Base-by-base conservation (phyloP, 1,284 basidiomycete species). In the Moniliophthora roreri region DNA sequence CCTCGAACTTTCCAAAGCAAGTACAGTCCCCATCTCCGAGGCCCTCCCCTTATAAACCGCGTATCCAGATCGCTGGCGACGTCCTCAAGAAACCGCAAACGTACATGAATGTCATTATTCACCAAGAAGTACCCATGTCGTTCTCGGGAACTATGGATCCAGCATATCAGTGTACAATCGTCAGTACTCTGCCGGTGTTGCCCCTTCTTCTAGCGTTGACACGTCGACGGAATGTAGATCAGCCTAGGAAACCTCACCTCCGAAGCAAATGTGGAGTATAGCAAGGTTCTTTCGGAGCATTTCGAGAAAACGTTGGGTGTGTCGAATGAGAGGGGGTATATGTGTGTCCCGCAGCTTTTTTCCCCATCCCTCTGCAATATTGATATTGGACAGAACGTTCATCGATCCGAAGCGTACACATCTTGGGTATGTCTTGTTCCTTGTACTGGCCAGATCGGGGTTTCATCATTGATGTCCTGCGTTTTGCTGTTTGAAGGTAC, bases 121-220 rank as follows among this genome's bases (percentile, higher is more conserved):
- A 65, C 15, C 76, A 84, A 66, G 80, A 82, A 53, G 81, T 86
- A 49, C 73, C 69, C 34, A 72, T 86, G 57, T 75, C 80, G 5
- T 87, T 83, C 63, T 70, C 62, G 15, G 85, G 84, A 5, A 78
- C 77, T 8, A 79, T 85, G 48, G 85, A 86, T 15, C 86, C 85
- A 23, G 82, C 84, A 1, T 79, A 84, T 64, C 67, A 77, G 48
- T 67, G 87, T 57, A 68, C 64, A 42, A 69, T 86, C 53, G 86
- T 87, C 56, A 52, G 82, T 70, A 20, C 20, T 38, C 2, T n/a
- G 28, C 21, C 38, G 40, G 4, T 4, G 8, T 16, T 24, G 10
- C 21, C 21, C 6, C 21, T 47, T 48, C 13, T 16, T 46, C 41
- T 28, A 24, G 45, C n/a, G n/a, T n/a, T n/a, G 28, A 55, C n/a